Conservation (phyloP, 306 rosid genomes). For the Vicia sativa region DNA sequence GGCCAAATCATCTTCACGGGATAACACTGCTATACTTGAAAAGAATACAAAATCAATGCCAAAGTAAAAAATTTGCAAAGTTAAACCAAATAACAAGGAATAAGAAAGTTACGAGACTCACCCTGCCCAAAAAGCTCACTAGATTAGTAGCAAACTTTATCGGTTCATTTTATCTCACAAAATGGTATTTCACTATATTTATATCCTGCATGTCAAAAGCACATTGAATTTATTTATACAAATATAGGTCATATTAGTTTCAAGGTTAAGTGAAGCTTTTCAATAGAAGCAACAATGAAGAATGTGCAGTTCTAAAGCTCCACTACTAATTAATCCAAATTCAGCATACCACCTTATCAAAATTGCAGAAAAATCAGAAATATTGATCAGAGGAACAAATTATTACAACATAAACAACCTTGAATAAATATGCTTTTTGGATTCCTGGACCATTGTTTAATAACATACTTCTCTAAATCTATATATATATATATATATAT, state of each 20-base stretch:
- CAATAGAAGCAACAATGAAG: conserved; percentile 50
- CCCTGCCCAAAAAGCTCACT: conserved; percentile 89
- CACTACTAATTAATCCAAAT: conserved; percentile 65
- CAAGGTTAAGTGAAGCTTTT: too few species aligned
- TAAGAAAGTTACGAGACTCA: conserved; percentile 36
- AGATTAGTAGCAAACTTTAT: conserved; percentile 73
- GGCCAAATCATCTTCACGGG: conserved; percentile 96
- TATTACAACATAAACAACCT: conserved; percentile 1
- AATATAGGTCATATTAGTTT: too few species aligned
- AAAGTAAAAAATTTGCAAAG: conserved; percentile 20
- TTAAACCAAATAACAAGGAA: conserved; percentile 25
- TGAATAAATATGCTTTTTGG: not conserved
- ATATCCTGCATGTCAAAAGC: conserved; percentile 76
- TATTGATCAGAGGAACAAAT: conserved; percentile 5
- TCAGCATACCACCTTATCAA: conserved; percentile 84
- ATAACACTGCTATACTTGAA: conserved; percentile 73
- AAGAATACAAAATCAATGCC: conserved; percentile 30
- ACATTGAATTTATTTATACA: too few species aligned
- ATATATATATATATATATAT: too few species aligned
- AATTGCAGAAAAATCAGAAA: conserved; percentile 14
- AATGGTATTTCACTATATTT: conserved; percentile 75
- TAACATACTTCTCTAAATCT: too few species aligned
- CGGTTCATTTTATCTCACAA: conserved; percentile 79
- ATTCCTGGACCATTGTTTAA: too few species aligned
- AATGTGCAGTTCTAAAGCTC: conserved; percentile 81